phyloP scores from a whole-genome alignment of 345 rosid genomes.

The Syzygium aromaticum region DNA sequence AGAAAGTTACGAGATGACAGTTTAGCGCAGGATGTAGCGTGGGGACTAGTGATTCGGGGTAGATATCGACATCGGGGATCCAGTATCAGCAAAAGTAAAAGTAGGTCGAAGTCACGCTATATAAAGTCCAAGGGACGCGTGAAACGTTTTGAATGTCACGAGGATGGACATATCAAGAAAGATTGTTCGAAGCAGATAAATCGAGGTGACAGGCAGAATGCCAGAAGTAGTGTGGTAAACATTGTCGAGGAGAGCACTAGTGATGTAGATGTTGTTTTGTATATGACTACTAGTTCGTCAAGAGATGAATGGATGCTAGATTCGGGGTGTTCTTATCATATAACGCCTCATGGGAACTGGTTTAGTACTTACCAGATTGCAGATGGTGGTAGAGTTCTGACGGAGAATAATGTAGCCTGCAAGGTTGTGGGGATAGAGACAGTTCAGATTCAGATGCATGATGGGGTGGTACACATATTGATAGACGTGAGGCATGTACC shows the following conservation, averaged over 20 bases:
- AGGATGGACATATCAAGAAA: not conserved
- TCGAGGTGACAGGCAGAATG: no score
- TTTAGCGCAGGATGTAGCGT: not conserved
- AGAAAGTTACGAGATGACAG: not conserved
- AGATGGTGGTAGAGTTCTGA: fast-evolving
- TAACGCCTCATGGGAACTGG: fast-evolving
- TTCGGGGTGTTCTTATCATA: not conserved
- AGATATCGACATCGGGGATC: not conserved
- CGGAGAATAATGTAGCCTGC: no score
- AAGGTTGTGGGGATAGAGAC: not conserved
- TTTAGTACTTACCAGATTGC: no score
- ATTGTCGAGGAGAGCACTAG: not conserved
- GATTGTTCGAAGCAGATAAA: not conserved
- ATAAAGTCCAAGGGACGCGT: not conserved
- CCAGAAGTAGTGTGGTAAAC: not conserved
- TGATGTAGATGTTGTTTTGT: fast-evolving
- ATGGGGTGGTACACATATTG: not conserved
- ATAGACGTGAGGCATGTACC: no score
- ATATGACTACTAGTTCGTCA: no score
- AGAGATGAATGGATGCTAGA: not conserved
- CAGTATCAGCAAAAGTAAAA: fast-evolving
- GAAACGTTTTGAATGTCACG: not conserved
- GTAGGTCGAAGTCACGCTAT: not conserved
- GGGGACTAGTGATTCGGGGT: not conserved
- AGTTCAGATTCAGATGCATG: not conserved